A percentile compares a stretch with the other conserved stretches of the same genome.
phyloP scores from a whole-genome alignment of 2,329 filamentous ascomycete genomes.

The Colletotrichum agaves region DNA sequence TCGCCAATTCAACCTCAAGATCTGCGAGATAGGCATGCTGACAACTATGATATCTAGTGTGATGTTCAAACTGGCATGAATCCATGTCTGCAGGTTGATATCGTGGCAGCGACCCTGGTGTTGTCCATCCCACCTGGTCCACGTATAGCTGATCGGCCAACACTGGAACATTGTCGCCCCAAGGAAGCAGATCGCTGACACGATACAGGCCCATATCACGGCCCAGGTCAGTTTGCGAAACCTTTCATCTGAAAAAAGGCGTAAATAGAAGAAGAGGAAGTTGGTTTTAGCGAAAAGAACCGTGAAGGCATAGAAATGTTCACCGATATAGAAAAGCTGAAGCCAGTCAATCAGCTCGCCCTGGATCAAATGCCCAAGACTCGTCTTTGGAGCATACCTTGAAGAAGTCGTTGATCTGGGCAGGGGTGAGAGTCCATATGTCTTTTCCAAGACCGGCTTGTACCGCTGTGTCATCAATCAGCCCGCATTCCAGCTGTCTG shows the following conservation, averaged over 20 bases:
- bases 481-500: too few relatives aligned
- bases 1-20: constrained; percentile 51
- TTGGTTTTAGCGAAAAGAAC: constrained; percentile 57
- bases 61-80: constrained; percentile 60
- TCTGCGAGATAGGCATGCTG: constrained; percentile 55
- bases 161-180: constrained; percentile 58
- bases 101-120: constrained; percentile 58
- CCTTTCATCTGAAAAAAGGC: constrained; percentile 55
- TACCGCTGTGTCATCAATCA: too few relatives aligned
- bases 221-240: constrained; percentile 51
- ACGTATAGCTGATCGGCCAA: constrained; percentile 58
- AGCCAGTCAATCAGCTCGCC: too few relatives aligned
- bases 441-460: constrained; percentile 55
- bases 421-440: constrained; percentile 55
- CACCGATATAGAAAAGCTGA: constrained; percentile 50
- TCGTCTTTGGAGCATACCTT: neutral
- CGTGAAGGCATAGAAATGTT: constrained; percentile 53
- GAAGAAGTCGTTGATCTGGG: constrained; percentile 52
- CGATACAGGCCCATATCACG: constrained; percentile 49
- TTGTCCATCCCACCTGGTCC: constrained; percentile 61
- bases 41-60: constrained; percentile 59
- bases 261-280: constrained; percentile 62
- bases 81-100: constrained; percentile 56
- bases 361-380: too few relatives aligned
- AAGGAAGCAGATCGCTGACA: constrained; percentile 51